phyloP scores from a whole-genome alignment of 306 rosid genomes.

The Corylus avellana region DNA sequence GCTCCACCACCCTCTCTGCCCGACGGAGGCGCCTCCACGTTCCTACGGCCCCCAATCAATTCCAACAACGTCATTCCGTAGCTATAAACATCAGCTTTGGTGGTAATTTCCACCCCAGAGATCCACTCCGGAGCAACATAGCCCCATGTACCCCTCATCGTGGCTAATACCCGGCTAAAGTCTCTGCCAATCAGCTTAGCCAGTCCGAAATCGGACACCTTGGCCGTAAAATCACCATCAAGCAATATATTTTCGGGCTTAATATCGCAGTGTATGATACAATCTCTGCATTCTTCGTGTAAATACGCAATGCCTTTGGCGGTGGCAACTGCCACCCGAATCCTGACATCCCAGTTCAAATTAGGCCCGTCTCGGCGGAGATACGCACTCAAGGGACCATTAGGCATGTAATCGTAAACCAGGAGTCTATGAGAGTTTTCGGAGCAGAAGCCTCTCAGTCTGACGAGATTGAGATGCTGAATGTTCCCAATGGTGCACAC shows the following conservation, averaged over 20 bases:
- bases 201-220: conserved; percentile 81
- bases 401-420: conserved; percentile 84
- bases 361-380: conserved; percentile 65
- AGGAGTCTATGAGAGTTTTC: conserved; percentile 74
- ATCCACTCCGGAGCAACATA: conserved; percentile 93
- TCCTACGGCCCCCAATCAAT: conserved; percentile 71
- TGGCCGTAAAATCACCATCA: conserved; percentile 58
- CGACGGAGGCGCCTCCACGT: conserved; percentile 56
- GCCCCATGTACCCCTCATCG: conserved; percentile 89
- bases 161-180: conserved; percentile 74
- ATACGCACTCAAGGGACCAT: conserved; percentile 69
- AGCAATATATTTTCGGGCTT: conserved; percentile 84
- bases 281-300: conserved; percentile 76
- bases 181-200: conserved; percentile 76
- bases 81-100: conserved; percentile 88
- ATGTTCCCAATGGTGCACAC: conserved; percentile 81
- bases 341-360: conserved; percentile 77
- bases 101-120: conserved; percentile 75
- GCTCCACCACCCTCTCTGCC: conserved; percentile 34
- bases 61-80: conserved; percentile 84
- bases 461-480: conserved; percentile 84
- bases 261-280: conserved; percentile 85
- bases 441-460: conserved; percentile 83
- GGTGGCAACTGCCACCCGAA: conserved; percentile 65
- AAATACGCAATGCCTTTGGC: conserved; percentile 84